Evolutionary conservation across 768 basidiomycete genomes (phyloP).

Genomic region (Lanmaoa pseudosensibilis): DNA sequence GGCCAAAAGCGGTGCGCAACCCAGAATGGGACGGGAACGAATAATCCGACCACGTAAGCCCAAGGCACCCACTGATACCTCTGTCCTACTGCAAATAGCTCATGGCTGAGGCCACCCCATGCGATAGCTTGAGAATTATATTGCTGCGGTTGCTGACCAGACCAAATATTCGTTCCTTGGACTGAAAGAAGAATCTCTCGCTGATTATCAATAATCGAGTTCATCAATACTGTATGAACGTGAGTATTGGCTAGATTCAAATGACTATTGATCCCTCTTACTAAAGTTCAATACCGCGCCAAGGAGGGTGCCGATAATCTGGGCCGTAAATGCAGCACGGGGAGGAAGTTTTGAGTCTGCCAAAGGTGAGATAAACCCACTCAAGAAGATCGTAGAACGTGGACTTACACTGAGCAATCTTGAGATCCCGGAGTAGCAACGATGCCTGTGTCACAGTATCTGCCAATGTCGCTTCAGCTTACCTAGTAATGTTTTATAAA

Average conservation of each 20-base stretch:
- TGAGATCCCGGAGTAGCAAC: constrained; percentile 56
- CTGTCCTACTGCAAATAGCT: constrained; percentile 33
- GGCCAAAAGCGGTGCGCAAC: constrained; percentile 39
- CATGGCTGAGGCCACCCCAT: constrained; percentile 42
- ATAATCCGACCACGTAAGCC: constrained; percentile 34
- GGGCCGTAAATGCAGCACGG: constrained; percentile 62
- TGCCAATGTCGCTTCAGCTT: constrained; percentile 34
- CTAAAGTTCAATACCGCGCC: constrained; percentile 43
- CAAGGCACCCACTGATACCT: constrained; percentile 46
- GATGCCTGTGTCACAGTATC: constrained; percentile 52
- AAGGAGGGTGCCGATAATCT: constrained; percentile 39
- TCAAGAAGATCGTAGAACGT: constrained; percentile 22
- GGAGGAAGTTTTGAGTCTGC: constrained; percentile 60
- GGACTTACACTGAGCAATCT: constrained; percentile 36
- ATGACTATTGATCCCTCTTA: constrained; percentile 48
- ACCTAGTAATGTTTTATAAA: constrained; percentile 39
- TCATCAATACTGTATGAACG: constrained; percentile 44
- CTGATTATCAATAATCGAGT: constrained; percentile 52
- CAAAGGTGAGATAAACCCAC: constrained; percentile 38
- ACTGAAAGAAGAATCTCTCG: constrained; percentile 52
- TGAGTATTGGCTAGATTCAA: constrained; percentile 46
- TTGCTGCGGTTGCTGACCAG: constrained; percentile 32
- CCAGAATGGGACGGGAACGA: constrained; percentile 44
- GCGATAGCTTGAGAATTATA: constrained; percentile 37
- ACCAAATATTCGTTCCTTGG: constrained; percentile 47